Evolutionary conservation across 495 filamentous ascomycete species (phyloP), one percentile per base, ranked within the genome.

Genomic region (Xylaria grammica): DNA sequence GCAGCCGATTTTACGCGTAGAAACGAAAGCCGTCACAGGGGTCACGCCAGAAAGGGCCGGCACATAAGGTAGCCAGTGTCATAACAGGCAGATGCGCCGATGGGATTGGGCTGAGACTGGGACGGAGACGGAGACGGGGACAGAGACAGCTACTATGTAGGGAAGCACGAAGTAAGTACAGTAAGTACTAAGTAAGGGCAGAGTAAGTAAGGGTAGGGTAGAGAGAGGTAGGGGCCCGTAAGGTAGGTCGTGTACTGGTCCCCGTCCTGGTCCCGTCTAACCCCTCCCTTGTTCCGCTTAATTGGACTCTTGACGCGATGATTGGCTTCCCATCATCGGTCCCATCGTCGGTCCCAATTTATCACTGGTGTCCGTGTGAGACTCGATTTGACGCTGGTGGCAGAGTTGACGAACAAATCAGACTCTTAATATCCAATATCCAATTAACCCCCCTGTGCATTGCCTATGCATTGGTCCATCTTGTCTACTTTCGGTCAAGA

Each of bases 1-100:
- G n/a, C n/a, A n/a, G n/a, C n/a, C n/a, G n/a, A n/a, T n/a, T 60
- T 60, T 32, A 60, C 57, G 57, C 57, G 57, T 48, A 29, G 57
- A 60, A 60, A 60, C 57, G 36, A 26, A 40, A 60, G 30, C 20
- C 44, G 57, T 60, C 57, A 40, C 57, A 40, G 57, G n/a, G 42
- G 57, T 60, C 29, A 40, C 44, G 40, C 40, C 3, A 6, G 5
- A 42, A 17, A 15, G 3, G 40, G 40, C 40, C 40, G 15, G 40
- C 17, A 15, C 40, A 42, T 6, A 3, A 42, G 40, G 40, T 42
- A 15, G 13, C 7, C 40, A 17, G 40, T 3, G 17, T 3, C 4
- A 4, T 5, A 42, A 15, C 8, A 42, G 54, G 13, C 24, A 8
- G 5, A 24, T 3, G 54, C n/a, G 40, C 52, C 32, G 52, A 55